Evolutionary conservation across 208 protist species (phyloP), one percentile per base, ranked within the genome.

Genomic region (Spongospora subterranea): DNA sequence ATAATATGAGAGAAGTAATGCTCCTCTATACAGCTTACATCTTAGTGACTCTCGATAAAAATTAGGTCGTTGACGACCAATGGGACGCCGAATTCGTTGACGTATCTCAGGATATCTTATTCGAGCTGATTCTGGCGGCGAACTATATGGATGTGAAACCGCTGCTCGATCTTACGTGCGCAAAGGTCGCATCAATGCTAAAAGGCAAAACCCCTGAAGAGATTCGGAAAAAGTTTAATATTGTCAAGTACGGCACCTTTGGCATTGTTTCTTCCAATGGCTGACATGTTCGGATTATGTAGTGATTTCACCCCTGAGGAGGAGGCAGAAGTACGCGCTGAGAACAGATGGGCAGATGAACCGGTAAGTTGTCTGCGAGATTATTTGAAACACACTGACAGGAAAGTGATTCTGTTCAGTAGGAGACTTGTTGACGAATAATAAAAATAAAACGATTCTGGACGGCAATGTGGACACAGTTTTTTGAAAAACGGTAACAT

Each of bases 101-200:
- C n/a, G 88, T 92, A 24, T 32, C 50, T n/a, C 91, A 92, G 39
- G 89, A 92, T 20, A 32, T 92, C 20, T 64, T 92, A 24, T 92
- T 92, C 64, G 91, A 92, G 45, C 45, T 92, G 45, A 92, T 92
- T 92, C 91, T 93, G 91, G 92, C 92, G 1, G 92, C 92, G 29
- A 93, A 93, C 71, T 93, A 93, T 88, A 93, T 93, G 92, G 92
- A 93, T 32, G 77, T 94, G 24, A 94, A 94, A 43, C 66, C 91
- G 0, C 45, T 94, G 32, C 92, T 94, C 17, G 93, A 94, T 35
- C 90, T 94, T 11, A 94, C 92, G 38, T 94, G 93, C 66, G 91
- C 90, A 35, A 94, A 93, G 43, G 91, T 94, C 76, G 93, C 93
- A 13, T 93, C 91, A 46, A 94, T 94, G 93, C 53, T 94, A 32